A percentile compares a stretch with the other conserved stretches of the same genome.
Evolutionary conservation across 768 basidiomycete genomes (phyloP).

Genomic region (Tulasnella sp.): DNA sequence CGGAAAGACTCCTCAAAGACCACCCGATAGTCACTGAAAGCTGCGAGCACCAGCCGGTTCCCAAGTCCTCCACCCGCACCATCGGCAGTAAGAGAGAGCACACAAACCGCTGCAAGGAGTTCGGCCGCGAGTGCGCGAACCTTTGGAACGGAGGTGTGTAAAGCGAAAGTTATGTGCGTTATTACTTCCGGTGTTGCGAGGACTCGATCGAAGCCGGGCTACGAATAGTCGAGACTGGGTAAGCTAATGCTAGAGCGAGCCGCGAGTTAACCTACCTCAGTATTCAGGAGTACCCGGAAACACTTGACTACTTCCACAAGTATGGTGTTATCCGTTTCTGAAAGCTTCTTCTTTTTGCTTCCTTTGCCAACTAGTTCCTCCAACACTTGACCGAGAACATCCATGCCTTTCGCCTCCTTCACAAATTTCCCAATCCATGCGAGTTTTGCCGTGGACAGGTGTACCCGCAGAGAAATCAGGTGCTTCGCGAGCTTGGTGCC

Average conservation of each 20-base stretch:
- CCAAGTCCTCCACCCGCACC: conserved; percentile 46
- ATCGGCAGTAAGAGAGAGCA: conserved; percentile 62
- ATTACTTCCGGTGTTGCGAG: conserved; percentile 66
- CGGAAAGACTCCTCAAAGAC: conserved; percentile 73
- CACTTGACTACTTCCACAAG: conserved; percentile 78
- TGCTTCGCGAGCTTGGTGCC: conserved; percentile 72
- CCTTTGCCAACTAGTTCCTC: conserved; percentile 64
- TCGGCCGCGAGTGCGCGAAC: conserved; percentile 71
- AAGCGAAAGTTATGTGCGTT: conserved; percentile 70
- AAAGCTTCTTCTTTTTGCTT: conserved; percentile 57
- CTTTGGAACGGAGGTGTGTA: conserved; percentile 68
- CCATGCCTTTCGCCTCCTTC: conserved; percentile 65
- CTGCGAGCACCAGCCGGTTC: conserved; percentile 71
- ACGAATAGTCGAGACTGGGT: neutral
- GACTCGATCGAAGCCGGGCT: conserved; percentile 76
- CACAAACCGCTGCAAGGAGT: conserved; percentile 80
- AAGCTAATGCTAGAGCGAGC: neutral
- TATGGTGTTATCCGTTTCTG: conserved; percentile 67
- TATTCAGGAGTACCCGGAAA: conserved; percentile 81
- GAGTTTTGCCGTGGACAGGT: conserved; percentile 80
- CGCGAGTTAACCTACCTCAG: conserved; percentile 58
- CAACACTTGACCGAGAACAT: conserved; percentile 61
- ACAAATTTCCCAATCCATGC: conserved; percentile 81
- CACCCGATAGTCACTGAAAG: conserved; percentile 78
- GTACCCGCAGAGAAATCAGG: conserved; percentile 79